phyloP scores from a whole-genome alignment of 768 basidiomycete species.

The Hirschioporus abietinus region DNA sequence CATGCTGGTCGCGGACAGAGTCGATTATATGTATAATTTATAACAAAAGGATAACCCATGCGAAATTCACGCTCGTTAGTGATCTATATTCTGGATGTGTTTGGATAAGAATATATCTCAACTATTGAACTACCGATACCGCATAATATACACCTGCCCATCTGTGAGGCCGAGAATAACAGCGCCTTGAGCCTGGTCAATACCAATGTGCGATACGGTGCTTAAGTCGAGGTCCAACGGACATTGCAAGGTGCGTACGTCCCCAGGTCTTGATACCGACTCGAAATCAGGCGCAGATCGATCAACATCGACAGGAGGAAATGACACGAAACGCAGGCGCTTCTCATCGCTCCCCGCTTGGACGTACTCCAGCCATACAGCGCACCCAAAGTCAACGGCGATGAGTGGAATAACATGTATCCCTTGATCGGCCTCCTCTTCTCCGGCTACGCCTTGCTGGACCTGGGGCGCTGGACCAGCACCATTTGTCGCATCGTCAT shows the following conservation, averaged over 20 bases:
- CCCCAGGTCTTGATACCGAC: slow-evolving; percentile 21
- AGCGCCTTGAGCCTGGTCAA: slow-evolving; percentile 72
- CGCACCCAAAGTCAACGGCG: slow-evolving; percentile 86
- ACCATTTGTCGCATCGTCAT: background rate
- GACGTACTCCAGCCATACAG: slow-evolving; percentile 72
- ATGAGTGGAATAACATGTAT: slow-evolving; percentile 42
- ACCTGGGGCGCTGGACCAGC: background rate
- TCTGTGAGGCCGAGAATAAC: slow-evolving; percentile 62
- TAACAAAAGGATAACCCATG: background rate
- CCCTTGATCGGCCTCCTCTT: slow-evolving; percentile 27
- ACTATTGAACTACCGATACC: slow-evolving; percentile 39
- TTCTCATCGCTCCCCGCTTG: slow-evolving; percentile 34
- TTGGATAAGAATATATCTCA: no score
- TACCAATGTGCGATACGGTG: slow-evolving; percentile 68
- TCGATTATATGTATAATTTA: background rate
- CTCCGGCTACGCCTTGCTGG: slow-evolving; percentile 12
- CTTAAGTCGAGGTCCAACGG: slow-evolving; percentile 63
- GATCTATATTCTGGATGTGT: no score
- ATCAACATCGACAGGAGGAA: slow-evolving; percentile 44
- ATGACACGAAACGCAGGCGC: slow-evolving; percentile 64
- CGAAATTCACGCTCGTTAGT: no score
- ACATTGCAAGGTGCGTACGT: slow-evolving; percentile 55
- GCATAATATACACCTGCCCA: slow-evolving; percentile 69
- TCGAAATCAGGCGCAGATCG: background rate
- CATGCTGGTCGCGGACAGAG: background rate